Base-by-base conservation (phyloP, 1,284 basidiomycete genomes). In the Microbotryomycetes sp. region DNA sequence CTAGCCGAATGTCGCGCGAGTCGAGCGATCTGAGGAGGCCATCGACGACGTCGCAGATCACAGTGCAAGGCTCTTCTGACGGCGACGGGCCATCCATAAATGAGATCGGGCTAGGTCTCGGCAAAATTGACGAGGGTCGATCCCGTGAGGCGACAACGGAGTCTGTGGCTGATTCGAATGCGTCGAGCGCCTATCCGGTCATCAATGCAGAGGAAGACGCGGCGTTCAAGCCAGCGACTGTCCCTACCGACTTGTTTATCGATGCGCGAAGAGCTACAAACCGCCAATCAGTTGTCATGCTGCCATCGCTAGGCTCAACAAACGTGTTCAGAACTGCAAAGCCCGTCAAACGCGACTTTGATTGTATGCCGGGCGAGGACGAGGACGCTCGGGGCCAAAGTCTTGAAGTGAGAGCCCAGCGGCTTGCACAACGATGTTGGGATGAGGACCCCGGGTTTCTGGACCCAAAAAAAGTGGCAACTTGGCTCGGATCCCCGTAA, bases 401-500 rank as follows among this genome's bases (percentile, higher is more conserved):
- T 29, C 64, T 79, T 28, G 85, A 89, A 59, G 77, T 80, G 27
- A 81, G 83, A 62, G 91, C 84, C 0, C 83, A 82, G 70, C 85
- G 85, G 54, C 75, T 90, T 49, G 92, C 93, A 0, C 76, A 79
- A 52, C 83, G 85, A 61, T 92, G 89, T 74, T 90, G 89, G 82
- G 81, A 84, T n/a, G 89, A 92, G 72, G 90, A 97, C 72, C 85
- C 87, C 67, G 81, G 81, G 3, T 92, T 92, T 73, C 74, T 94
- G 66, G 80, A 83, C 23, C 85, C 85, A 70, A 91, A 94, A 70
- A 94, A 93, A 79, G 89, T 97, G 70, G 91, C 94, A 1, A 90
- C 96, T 75, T 97, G 91, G 86, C 79, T 98, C 46, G 94, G 94
- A 66, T 87, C 90, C 72, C 78, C 83, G 86, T 92, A 70, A 78